These are phyloP conservation scores for Ceratobasidium sp. DNA, from an alignment of 1,284 basidiomycete genomes.

Conservation along the genomic window DNA sequence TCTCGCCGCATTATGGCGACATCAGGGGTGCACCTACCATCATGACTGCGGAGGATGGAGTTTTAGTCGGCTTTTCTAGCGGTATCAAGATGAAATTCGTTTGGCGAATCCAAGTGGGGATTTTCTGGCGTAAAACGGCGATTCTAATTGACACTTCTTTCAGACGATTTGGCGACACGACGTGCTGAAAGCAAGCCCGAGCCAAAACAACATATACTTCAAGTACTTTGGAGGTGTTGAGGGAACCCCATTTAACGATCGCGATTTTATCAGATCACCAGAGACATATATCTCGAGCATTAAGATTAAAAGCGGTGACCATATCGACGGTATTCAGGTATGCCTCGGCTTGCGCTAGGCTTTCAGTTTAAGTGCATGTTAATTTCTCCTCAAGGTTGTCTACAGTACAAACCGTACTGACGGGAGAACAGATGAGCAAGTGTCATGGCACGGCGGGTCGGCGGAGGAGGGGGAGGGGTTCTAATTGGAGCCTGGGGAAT, in stretches of 20 bases:
- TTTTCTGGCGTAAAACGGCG: too few relatives aligned
- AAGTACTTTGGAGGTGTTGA: conserved; percentile 8
- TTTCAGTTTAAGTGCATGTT: background rate
- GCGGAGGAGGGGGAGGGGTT: conserved; percentile 9
- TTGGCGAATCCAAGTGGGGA: background rate
- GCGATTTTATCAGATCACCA: conserved; percentile 8
- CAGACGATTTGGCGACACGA: conserved; percentile 36
- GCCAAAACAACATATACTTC: background rate
- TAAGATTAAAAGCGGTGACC: background rate
- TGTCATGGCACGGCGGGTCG: conserved; percentile 1
- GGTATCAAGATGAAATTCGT: background rate
- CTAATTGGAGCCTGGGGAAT: conserved; percentile 6
- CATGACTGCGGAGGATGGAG: background rate
- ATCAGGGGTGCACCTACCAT: background rate
- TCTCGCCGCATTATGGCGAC: conserved; percentile 11
- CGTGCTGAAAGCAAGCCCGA: background rate
- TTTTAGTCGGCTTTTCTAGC: conserved; percentile 1
- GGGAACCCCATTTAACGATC: conserved; percentile 22
- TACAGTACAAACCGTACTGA: background rate
- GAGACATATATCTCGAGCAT: conserved; percentile 14
- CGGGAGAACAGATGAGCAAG: background rate
- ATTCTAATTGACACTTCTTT: background rate
- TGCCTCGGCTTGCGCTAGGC: background rate
- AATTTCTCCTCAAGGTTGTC: background rate
- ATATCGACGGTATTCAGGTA: conserved; percentile 28